phyloP scores from a whole-genome alignment of 208 protist genomes.

The Crithidia mellificae region DNA sequence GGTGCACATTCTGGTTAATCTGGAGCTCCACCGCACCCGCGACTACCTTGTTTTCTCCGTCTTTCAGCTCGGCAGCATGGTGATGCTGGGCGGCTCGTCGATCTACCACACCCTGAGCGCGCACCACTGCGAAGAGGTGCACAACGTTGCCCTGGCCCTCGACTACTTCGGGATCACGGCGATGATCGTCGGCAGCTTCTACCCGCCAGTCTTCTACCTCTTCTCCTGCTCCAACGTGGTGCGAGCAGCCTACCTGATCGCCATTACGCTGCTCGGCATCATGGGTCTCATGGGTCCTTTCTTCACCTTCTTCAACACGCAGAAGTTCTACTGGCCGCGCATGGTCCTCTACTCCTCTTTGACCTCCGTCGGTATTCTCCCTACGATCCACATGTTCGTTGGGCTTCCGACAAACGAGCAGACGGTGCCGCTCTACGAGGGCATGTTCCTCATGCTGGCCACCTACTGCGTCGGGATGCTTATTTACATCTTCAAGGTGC shows the following conservation, averaged over 20 bases:
- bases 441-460: slow-evolving; percentile 64
- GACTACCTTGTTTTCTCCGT: slow-evolving; percentile 61
- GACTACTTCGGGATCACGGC: slow-evolving; percentile 89
- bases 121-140: slow-evolving; percentile 56
- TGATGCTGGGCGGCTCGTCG: slow-evolving; percentile 73
- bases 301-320: slow-evolving; percentile 58
- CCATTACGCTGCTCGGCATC: slow-evolving; percentile 69
- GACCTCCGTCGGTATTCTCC: slow-evolving; percentile 65
- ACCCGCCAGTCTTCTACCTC: slow-evolving; percentile 80
- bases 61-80: slow-evolving; percentile 69
- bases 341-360: slow-evolving; percentile 78
- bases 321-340: slow-evolving; percentile 46
- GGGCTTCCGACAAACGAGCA: slow-evolving; percentile 42
- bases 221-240: slow-evolving; percentile 67
- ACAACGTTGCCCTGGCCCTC: slow-evolving; percentile 57
- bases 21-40: slow-evolving; percentile 28
- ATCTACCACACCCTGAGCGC: slow-evolving; percentile 74
- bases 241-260: slow-evolving; percentile 62
- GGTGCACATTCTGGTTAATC: slow-evolving; percentile 45
- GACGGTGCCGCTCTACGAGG: slow-evolving; percentile 46
- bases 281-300: slow-evolving; percentile 77
- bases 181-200: slow-evolving; percentile 80
- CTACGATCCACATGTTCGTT: slow-evolving; percentile 70
- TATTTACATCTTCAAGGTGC: slow-evolving; percentile 80
- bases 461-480: slow-evolving; percentile 75